These are phyloP conservation scores for Spizellomyces punctatus DNA, from an alignment of 192 early-diverging fungal species.

Conservation along the genomic window DNA sequence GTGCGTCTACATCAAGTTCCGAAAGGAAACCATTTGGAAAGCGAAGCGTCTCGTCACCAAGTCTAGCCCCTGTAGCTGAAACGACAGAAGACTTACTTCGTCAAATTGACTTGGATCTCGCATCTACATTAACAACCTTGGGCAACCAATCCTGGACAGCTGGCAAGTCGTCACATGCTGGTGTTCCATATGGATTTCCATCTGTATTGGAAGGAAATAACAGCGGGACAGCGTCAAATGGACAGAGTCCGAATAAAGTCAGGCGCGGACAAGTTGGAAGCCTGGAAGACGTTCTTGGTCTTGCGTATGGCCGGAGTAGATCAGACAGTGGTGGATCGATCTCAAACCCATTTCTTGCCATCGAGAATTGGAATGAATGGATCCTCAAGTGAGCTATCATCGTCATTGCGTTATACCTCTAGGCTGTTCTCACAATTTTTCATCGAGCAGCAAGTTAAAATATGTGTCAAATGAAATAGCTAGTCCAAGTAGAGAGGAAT, in stretches of 20 bases:
- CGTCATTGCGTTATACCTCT: background rate
- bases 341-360: background rate
- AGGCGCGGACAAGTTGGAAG: background rate
- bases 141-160: background rate
- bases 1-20: background rate
- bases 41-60: background rate
- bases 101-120: background rate
- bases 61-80: slow-evolving; percentile 5
- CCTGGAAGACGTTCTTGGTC: background rate
- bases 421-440: background rate
- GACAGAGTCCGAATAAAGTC: background rate
- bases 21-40: background rate
- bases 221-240: background rate
- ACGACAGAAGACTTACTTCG: background rate
- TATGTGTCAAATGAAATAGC: background rate
- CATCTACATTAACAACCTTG: background rate
- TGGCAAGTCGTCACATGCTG: background rate
- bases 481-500: background rate
- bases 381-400: background rate
- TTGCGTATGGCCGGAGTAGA: background rate
- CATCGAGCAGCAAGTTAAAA: background rate
- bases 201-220: background rate
- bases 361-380: slow-evolving; percentile 5
- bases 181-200: no score
- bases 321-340: background rate